These are phyloP conservation scores for Erodium texanum DNA, from an alignment of 441 rosid species.

Conservation along the genomic window DNA sequence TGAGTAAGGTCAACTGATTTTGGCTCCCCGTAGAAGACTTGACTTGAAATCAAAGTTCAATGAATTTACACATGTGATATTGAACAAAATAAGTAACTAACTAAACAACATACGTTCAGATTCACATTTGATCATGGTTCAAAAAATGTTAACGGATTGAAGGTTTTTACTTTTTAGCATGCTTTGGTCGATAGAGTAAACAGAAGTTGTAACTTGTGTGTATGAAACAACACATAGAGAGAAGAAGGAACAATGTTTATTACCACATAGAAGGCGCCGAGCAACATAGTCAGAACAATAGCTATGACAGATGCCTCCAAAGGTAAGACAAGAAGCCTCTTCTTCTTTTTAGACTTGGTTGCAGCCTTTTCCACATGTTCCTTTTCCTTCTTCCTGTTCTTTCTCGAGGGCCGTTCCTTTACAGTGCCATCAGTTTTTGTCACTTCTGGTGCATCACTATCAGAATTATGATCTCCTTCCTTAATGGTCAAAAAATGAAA, in stretches of 20 bases:
- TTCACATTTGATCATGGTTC: not conserved
- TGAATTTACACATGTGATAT: not conserved
- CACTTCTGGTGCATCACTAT: slow-evolving; percentile 32
- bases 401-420: slow-evolving; percentile 61
- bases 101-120: not conserved
- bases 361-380: slow-evolving; percentile 49
- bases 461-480: slow-evolving; percentile 54
- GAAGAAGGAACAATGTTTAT: slow-evolving; percentile 16
- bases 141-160: not conserved
- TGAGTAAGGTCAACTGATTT: too few species aligned
- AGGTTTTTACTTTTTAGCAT: too few species aligned
- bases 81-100: not conserved
- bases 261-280: slow-evolving; percentile 99
- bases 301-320: slow-evolving; percentile 66
- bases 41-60: not conserved
- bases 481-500: slow-evolving; percentile 30
- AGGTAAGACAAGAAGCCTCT: slow-evolving; percentile 81
- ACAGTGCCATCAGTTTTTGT: slow-evolving; percentile 37
- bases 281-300: slow-evolving; percentile 69
- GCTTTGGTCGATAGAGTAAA: not conserved
- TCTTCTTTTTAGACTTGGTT: slow-evolving; percentile 38
- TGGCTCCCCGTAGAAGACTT: not conserved
- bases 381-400: slow-evolving; percentile 81
- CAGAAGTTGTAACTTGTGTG: not conserved
- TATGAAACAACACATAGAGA: too few species aligned